phyloP scores from a whole-genome alignment of 2,329 filamentous ascomycete species.

The Trichoderma koningiopsis region DNA sequence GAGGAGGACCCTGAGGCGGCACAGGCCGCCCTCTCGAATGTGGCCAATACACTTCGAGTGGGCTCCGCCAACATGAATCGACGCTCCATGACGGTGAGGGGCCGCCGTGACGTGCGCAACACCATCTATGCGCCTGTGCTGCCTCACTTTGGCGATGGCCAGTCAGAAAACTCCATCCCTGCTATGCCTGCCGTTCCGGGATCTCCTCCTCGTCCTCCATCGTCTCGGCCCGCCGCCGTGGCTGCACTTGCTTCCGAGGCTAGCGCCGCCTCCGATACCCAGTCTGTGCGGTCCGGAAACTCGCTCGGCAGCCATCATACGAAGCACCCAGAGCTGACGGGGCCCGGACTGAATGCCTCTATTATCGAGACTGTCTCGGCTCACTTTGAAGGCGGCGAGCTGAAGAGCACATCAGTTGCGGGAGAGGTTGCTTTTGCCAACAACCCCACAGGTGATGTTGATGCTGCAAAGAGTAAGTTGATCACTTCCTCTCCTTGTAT shows the following conservation, averaged over 20 bases:
- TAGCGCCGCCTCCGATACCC: conserved; percentile 73
- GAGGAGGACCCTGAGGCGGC: conserved; percentile 77
- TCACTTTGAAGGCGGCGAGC: conserved; percentile 72
- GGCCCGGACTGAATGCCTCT: conserved; percentile 81
- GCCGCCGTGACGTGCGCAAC: conserved; percentile 87
- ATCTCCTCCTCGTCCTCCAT: conserved; percentile 27
- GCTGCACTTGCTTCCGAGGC: conserved; percentile 64
- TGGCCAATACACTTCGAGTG: conserved; percentile 71
- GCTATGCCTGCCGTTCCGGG: conserved; percentile 32
- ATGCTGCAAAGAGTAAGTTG: conserved; percentile 52
- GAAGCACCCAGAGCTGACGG: conserved; percentile 79
- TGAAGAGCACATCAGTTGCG: conserved; percentile 72
- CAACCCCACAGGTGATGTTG: conserved; percentile 54
- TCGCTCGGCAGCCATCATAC: conserved; percentile 72
- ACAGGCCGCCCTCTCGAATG: conserved; percentile 72
- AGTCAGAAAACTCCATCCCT: conserved; percentile 36
- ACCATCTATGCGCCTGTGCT: conserved; percentile 75
- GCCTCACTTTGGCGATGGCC: conserved; percentile 40
- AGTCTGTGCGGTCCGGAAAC: conserved; percentile 86
- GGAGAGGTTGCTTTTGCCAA: conserved; percentile 90
- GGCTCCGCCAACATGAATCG: conserved; percentile 61
- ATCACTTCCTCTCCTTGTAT: neutral
- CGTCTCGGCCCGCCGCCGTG: conserved; percentile 49
- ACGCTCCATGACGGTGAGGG: conserved; percentile 76
- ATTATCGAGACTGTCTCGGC: conserved; percentile 91